These are phyloP conservation scores for Clavispora fructus DNA, from an alignment of 805 yeast species.

Conservation along the genomic window DNA sequence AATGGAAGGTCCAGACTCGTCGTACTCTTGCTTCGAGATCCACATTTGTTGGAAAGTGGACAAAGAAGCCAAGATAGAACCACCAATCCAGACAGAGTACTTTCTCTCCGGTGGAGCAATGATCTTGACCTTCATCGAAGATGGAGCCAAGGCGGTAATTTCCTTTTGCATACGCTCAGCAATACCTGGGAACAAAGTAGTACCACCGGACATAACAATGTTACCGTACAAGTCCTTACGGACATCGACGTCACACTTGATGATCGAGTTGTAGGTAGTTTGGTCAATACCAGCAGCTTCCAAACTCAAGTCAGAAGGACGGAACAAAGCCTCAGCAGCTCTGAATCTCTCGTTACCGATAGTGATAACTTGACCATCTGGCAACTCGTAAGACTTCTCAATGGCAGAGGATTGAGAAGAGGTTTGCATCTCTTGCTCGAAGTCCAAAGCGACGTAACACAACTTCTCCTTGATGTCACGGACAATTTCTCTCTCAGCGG, in stretches of 20 bases:
- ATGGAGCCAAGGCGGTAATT: conserved; percentile 98
- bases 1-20: conserved; percentile 99
- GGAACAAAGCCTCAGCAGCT: conserved; percentile 99
- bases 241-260: conserved; percentile 98
- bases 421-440: conserved; percentile 99
- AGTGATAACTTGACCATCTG: conserved; percentile 99
- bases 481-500: conserved; percentile 97
- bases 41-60: conserved; percentile 99
- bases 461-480: conserved; percentile 96
- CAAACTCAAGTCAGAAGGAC: conserved; percentile 83
- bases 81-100: conserved; percentile 99
- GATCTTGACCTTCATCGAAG: conserved; percentile 99
- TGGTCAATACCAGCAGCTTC: conserved; percentile 99
- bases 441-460: conserved; percentile 98
- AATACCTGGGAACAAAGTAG: conserved; percentile 99
- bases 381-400: conserved; percentile 98
- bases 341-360: conserved; percentile 99
- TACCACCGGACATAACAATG: conserved; percentile 99
- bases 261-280: conserved; percentile 90
- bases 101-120: conserved; percentile 99
- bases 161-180: conserved; percentile 99
- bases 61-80: conserved; percentile 97
- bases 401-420: conserved; percentile 97
- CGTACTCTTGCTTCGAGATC: conserved; percentile 99
- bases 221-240: conserved; percentile 98